phyloP scores from a whole-genome alignment of 345 rosid genomes.

The Populus pruinosa region DNA sequence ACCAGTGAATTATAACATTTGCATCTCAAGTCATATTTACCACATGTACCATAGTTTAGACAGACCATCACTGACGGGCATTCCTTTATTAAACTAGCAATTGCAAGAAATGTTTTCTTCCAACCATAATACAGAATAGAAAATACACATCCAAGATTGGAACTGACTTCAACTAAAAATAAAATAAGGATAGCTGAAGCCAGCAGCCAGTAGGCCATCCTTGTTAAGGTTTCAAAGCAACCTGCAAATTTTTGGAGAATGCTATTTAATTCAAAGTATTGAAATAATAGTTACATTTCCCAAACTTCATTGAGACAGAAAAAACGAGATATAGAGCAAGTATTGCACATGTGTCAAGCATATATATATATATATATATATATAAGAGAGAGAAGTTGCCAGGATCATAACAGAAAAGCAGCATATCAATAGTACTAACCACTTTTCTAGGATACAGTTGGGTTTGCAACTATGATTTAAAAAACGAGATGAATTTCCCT shows the following conservation, averaged over 20 bases:
- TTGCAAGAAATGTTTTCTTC: no score
- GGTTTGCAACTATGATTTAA: conserved; percentile 92
- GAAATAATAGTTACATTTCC: background rate
- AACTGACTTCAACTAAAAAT: background rate
- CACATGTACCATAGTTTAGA: no score
- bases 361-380: no score
- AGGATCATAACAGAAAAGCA: background rate
- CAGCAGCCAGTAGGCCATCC: background rate
- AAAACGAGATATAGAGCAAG: background rate
- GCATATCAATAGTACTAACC: conserved; percentile 45
- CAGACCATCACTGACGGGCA: no score
- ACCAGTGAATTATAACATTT: no score
- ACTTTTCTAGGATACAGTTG: conserved; percentile 80
- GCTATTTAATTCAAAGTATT: background rate
- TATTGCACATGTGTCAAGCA: no score
- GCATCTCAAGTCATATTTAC: no score
- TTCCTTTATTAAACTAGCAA: no score
- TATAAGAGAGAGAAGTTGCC: background rate
- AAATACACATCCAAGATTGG: background rate
- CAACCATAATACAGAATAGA: no score
- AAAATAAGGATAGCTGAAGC: background rate
- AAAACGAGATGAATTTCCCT: conserved; percentile 89
- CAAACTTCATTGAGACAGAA: background rate
- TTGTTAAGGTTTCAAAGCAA: background rate
- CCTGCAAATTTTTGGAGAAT: background rate